Evolutionary conservation across 192 early-diverging fungal species (phyloP).

Genomic region (Chytriomyces sp.): DNA sequence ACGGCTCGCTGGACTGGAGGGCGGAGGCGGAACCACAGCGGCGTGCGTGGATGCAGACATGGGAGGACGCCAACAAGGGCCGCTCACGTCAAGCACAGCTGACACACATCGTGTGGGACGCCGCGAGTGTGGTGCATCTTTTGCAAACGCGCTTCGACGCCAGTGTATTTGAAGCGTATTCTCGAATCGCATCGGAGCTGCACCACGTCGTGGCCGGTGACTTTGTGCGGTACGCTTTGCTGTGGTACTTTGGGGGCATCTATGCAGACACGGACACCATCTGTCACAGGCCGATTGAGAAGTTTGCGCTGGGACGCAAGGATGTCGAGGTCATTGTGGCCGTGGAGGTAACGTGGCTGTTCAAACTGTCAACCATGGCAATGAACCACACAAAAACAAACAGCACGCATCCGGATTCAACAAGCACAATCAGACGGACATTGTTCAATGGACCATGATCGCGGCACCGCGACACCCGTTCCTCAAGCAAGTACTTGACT

Average conservation of each 20-base stretch:
- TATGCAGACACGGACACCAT: constrained; percentile 37
- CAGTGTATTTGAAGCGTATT: background rate
- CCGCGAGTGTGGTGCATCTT: background rate
- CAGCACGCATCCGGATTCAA: too few relatives aligned
- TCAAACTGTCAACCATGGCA: too few relatives aligned
- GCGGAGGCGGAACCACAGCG: background rate
- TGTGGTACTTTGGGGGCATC: constrained; percentile 32
- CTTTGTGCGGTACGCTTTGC: constrained; percentile 27
- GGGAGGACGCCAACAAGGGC: background rate
- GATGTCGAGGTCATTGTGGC: constrained; percentile 2
- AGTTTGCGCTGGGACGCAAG: constrained; percentile 7
- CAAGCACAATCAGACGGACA: background rate
- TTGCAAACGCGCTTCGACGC: background rate
- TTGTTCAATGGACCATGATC: constrained; percentile 1
- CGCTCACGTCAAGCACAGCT: too few relatives aligned
- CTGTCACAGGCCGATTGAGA: constrained; percentile 17
- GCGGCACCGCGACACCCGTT: background rate
- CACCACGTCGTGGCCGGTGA: background rate
- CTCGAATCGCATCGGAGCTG: constrained; percentile 7
- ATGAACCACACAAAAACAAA: too few relatives aligned
- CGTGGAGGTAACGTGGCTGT: constrained; percentile 21
- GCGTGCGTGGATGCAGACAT: background rate
- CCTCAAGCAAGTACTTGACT: background rate
- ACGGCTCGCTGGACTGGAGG: background rate
- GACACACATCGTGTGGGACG: background rate